Base-by-base conservation (phyloP, 345 rosid genomes). In the Populus euphratica region DNA sequence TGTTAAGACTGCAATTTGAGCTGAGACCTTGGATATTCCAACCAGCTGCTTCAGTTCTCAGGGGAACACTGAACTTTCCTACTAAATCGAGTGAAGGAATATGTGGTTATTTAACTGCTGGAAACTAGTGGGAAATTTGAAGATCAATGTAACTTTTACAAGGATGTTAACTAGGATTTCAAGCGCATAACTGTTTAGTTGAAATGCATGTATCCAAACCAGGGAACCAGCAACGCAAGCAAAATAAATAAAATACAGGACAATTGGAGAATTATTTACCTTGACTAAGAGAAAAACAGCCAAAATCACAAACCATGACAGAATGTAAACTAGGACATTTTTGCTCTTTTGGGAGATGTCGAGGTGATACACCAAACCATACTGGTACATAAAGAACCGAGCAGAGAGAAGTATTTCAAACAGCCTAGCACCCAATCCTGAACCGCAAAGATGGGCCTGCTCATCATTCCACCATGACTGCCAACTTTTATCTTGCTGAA, bases 401-500 rank as follows among this genome's bases (percentile, higher is more conserved):
- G 88, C 79, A 67, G 98, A 93, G 38, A 95, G 90, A 81, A 95
- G 75, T 3, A 95, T 85, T 84, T 95, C 98, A 31, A 90, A 81
- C 71, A 88, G 71, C 70, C 96, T 88, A 81, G 97, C 94, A 20
- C 89, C 91, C 23, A 90, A 80, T 56, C 98, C 94, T 10, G 95
- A 91, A 69, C 82, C 90, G 71, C 83, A 88, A 59, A 95, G 90
- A 84, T 92, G 99, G 36, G 89, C 87, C 85, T 95, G 99, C 79
- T 93, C 98, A 25, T 93, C 97, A 36, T 81, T 83, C 99, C 99
- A 95, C 99, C 99, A 95, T 21, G 99, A 93, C 75, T 95, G 90
- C 99, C 99, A 95, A 84, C 99, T 95, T 84, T 92, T 95, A 69
- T 95, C 97, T 67, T 91, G 93, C 72, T 90, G 96, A 80, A 93